Evolutionary conservation across 2,329 filamentous ascomycete genomes (phyloP).

Genomic region (Curvularia verruculosa): DNA sequence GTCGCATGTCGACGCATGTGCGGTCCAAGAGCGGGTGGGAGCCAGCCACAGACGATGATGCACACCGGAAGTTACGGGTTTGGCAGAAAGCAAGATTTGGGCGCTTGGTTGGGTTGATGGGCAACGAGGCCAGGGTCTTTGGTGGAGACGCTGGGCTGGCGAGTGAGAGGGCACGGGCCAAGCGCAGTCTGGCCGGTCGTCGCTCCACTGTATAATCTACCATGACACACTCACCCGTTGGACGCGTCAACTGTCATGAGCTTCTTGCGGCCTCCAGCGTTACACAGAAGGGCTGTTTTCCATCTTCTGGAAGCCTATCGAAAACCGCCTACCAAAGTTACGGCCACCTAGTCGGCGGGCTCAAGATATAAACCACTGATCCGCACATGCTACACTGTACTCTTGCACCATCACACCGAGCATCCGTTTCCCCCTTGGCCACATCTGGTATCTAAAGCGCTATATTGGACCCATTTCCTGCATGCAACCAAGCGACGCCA

Average conservation of each 20-base stretch:
- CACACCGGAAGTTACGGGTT: slow-evolving; percentile 8
- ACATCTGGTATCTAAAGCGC: slow-evolving; percentile 6
- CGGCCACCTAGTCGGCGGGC: neutral
- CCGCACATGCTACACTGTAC: neutral
- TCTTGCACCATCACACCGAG: neutral
- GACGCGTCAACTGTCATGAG: slow-evolving; percentile 18
- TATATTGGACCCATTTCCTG: slow-evolving; percentile 25
- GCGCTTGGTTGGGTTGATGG: slow-evolving; percentile 6
- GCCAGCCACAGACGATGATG: slow-evolving; percentile 8
- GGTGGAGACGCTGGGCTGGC: slow-evolving; percentile 8
- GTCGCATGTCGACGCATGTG: neutral
- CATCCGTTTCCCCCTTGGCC: slow-evolving; percentile 8
- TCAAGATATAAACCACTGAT: slow-evolving; percentile 9
- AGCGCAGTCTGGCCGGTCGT: slow-evolving; percentile 11
- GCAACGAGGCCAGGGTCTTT: slow-evolving; percentile 15
- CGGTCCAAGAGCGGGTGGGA: neutral
- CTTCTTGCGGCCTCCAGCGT: slow-evolving; percentile 9
- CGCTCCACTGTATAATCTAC: slow-evolving; percentile 18
- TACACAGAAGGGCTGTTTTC: neutral
- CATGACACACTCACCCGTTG: slow-evolving; percentile 14
- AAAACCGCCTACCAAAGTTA: neutral
- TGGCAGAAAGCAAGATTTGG: slow-evolving; percentile 11
- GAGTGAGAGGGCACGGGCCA: slow-evolving; percentile 14
- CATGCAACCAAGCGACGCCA: slow-evolving; percentile 33
- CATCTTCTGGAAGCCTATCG: neutral